These are phyloP conservation scores for Phytophthora pinifolia DNA, from an alignment of 352 stramenopile genomes.

Conservation along the genomic window DNA sequence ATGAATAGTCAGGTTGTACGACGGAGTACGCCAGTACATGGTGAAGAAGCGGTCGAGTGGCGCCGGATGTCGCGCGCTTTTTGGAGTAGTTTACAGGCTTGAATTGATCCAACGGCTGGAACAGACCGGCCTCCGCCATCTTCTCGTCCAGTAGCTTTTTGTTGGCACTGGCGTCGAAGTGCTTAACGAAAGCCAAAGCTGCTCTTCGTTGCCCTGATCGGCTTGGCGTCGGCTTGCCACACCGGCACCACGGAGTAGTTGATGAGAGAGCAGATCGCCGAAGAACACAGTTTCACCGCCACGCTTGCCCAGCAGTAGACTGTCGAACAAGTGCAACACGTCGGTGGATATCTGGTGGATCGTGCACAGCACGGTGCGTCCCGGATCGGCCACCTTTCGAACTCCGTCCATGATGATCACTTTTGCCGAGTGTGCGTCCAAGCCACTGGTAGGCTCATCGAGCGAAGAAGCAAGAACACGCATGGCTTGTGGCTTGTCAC, in stretches of 20 bases:
- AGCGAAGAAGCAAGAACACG: no score
- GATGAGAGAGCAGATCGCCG: conserved; percentile 41
- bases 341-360: conserved; percentile 93
- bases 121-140: conserved; percentile 34
- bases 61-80: conserved; percentile 46
- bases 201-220: conserved; percentile 36
- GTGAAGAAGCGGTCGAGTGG: conserved; percentile 46
- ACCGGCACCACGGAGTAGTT: conserved; percentile 59
- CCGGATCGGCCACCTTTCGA: conserved; percentile 81
- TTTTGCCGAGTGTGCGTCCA: conserved; percentile 88
- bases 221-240: conserved; percentile 25
- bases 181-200: conserved; percentile 31
- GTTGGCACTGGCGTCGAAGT: conserved; percentile 37
- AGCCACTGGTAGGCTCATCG: conserved; percentile 91
- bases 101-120: conserved; percentile 24
- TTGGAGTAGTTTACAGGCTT: conserved; percentile 34
- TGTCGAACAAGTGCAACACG: conserved; percentile 91
- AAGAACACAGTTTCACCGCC: conserved; percentile 68
- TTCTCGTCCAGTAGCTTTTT: conserved; percentile 30
- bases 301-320: conserved; percentile 81
- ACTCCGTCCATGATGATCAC: conserved; percentile 90
- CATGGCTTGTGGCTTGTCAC: no score
- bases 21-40: conserved; percentile 76
- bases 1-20: conserved; percentile 89
- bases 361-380: conserved; percentile 86